Percentiles rank a stretch among this genome's conserved stretches.
Conservation (phyloP, 805 yeast species). For the Barnettozyma vustinii region DNA sequence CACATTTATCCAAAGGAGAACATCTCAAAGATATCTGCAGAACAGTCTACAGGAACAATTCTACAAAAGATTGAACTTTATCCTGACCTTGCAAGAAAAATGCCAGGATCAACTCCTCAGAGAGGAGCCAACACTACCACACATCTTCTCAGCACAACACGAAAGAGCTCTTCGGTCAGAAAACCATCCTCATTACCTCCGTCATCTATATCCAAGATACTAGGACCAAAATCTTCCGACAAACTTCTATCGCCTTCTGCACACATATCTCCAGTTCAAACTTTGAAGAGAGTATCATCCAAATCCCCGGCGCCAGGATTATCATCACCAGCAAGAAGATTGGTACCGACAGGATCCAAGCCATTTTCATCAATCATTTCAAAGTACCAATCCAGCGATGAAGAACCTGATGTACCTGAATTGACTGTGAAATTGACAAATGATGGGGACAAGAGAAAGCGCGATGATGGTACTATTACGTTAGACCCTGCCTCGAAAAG, state of each 20-base stretch:
- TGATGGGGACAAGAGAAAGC: constrained; percentile 2
- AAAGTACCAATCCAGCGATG: constrained; percentile 22
- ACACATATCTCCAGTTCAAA: not conserved
- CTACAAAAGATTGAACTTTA: constrained; percentile 7
- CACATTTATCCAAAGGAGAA: constrained; percentile 19
- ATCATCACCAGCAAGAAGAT: constrained; percentile 3
- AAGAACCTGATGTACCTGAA: constrained; percentile 21
- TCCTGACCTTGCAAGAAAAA: not conserved
- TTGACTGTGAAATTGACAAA: constrained; percentile 13
- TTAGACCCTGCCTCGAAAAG: constrained; percentile 2
- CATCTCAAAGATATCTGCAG: constrained; percentile 1
- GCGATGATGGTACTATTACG: not conserved
- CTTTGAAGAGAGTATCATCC: not conserved
- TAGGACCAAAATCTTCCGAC: not conserved
- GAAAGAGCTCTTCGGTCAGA: not conserved
- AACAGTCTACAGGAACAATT: not conserved
- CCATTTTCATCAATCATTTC: constrained; percentile 6
- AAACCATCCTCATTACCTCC: not conserved
- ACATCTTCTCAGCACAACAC: not conserved
- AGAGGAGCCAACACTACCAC: not conserved
- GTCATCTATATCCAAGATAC: not conserved
- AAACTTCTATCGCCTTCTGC: not conserved
- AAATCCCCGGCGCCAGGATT: not conserved
- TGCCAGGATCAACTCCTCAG: not conserved
- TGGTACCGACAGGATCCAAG: not conserved